Conservation (phyloP, 192 early-diverging fungal genomes). For the Entomortierella beljakovae region DNA sequence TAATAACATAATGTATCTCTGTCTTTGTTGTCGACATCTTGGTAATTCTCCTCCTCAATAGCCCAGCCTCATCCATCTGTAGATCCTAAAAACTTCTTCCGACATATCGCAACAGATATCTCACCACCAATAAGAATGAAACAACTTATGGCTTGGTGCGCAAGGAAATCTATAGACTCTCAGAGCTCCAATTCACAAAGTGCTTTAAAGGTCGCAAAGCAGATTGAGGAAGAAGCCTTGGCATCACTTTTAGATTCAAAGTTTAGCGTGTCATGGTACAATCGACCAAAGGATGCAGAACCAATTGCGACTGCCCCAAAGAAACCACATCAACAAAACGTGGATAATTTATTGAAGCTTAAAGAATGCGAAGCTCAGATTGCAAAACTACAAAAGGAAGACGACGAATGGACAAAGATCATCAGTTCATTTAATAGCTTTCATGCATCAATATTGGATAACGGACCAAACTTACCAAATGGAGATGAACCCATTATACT, state of each 20-base stretch:
- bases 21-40: too few species aligned
- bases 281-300: slow-evolving; percentile 23
- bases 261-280: slow-evolving; percentile 43
- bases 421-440: slow-evolving; percentile 50
- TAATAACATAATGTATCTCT: too few species aligned
- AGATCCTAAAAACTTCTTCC: slow-evolving; percentile 38
- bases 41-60: slow-evolving; percentile 3
- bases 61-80: slow-evolving; percentile 43
- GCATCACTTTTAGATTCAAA: slow-evolving; percentile 17
- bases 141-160: slow-evolving; percentile 49
- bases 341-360: slow-evolving; percentile 28
- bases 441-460: slow-evolving; percentile 44
- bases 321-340: slow-evolving; percentile 45
- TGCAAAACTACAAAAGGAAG: slow-evolving; percentile 40
- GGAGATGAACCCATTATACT: slow-evolving; percentile 21
- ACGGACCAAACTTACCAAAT: slow-evolving; percentile 17
- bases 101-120: slow-evolving; percentile 46
- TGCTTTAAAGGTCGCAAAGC: slow-evolving; percentile 33
- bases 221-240: slow-evolving; percentile 36
- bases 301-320: slow-evolving; percentile 24
- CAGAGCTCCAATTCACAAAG: slow-evolving; percentile 12
- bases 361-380: slow-evolving; percentile 43
- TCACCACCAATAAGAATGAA: slow-evolving; percentile 46
- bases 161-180: slow-evolving; percentile 28
- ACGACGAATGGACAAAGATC: slow-evolving; percentile 41